phyloP scores from a whole-genome alignment of 2,329 filamentous ascomycete genomes.

The Gaeumannomyces tritici region DNA sequence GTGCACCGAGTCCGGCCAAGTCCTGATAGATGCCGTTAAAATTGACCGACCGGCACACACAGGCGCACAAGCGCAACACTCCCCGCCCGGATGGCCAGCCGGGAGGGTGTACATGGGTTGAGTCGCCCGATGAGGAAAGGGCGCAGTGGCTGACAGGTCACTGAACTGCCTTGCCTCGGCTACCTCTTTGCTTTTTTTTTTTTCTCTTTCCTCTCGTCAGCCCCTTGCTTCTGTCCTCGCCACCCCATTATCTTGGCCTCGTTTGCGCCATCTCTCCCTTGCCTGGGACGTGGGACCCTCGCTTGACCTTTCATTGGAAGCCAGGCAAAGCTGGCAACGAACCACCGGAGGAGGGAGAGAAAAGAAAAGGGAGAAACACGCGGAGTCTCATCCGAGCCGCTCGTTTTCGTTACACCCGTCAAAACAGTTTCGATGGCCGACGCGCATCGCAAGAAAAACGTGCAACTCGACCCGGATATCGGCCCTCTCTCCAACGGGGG shows the following conservation, averaged over 20 bases:
- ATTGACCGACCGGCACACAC: neutral
- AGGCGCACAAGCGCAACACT: neutral
- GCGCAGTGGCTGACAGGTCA: neutral
- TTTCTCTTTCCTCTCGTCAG: too few relatives aligned
- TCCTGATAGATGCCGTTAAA: neutral
- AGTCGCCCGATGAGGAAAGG: neutral
- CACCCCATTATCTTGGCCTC: too few relatives aligned
- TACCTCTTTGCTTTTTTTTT: neutral
- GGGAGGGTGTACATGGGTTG: neutral
- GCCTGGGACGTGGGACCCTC: neutral
- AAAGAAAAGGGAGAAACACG: neutral
- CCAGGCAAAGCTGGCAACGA: neutral
- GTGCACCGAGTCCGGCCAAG: too few relatives aligned
- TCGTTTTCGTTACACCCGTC: neutral
- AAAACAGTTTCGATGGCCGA: neutral
- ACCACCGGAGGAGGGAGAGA: neutral
- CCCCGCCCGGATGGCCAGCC: neutral
- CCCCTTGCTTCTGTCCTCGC: neutral
- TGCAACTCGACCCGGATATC: neutral
- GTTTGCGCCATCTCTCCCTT: neutral
- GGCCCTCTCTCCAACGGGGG: too few relatives aligned
- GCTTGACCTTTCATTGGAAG: neutral
- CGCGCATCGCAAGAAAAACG: neutral
- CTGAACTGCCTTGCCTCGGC: neutral
- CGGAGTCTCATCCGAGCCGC: neutral